Base-by-base conservation (phyloP, 768 basidiomycete genomes). In the Dacryopinax primogenitus region DNA sequence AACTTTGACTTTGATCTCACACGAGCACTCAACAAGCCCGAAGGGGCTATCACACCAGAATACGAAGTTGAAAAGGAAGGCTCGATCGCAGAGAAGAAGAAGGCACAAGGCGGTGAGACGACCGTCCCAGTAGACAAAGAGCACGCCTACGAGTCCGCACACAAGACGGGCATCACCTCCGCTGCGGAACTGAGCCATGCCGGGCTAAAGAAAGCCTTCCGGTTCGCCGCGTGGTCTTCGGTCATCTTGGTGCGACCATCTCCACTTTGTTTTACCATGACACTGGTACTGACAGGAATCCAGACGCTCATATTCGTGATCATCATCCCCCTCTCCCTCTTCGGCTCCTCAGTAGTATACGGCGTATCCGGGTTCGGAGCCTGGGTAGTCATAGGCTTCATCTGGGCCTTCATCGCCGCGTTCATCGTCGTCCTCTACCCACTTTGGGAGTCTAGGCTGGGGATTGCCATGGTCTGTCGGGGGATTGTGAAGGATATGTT, bases 361-460 rank as follows among this genome's bases (percentile, higher is more conserved):
- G 80, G 81, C 26, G 78, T 82, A 39, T 69, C 75, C 11, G 88
- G 87, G 3, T 79, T 91, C 65, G 82, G 84, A 0, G 86, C 82
- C 0, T 96, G 92, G 92, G 86, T 95, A 7, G 76, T 82, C 44
- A 77, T 94, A 65, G 87, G 88, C 1, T 86, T 96, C 66, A 77
- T 86, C 35, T 96, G 92, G 92, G 78, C 86, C 23, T 93, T 94
- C 75, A 77, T 80, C 62, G 92, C 90, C 1, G 78, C 84, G 2
- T 79, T 86, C 66, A 77, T 83, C 6, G 89, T 92, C 44, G 90
- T 94, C 21, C 26, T 95, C 15, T 92, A 91, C 70, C 93, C 93
- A 21, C 76, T 95, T 2, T 95, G 81, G 76, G 93, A 97, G 78
- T 90, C 88, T 63, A 78, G 90, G 41, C 77, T 68, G 3, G 90